Evolutionary conservation across 306 rosid genomes (phyloP).

Genomic region (Trichosanthes truncata): DNA sequence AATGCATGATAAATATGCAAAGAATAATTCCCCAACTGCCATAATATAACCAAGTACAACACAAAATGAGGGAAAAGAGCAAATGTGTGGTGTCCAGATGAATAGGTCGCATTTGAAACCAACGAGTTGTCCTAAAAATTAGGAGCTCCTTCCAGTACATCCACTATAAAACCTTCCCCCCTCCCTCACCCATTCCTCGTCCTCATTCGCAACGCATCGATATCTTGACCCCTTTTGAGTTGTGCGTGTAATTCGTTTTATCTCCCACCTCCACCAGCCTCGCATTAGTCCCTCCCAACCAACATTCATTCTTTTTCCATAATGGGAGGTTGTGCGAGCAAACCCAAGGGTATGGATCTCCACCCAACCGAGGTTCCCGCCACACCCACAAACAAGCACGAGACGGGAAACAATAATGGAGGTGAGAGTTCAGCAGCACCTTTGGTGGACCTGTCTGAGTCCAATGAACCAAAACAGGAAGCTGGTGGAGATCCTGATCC

Average conservation of each 20-base stretch:
- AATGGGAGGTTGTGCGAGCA: constrained; percentile 93
- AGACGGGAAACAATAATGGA: constrained; percentile 24
- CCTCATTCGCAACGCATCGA: neutral
- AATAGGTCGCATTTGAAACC: neutral
- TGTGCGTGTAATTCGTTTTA: neutral
- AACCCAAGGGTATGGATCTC: constrained; percentile 37
- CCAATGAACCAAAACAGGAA: constrained; percentile 20
- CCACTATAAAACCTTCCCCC: neutral
- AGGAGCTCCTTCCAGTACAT: neutral
- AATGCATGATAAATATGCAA: no score
- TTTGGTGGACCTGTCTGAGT: constrained; percentile 22
- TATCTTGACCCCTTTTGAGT: neutral
- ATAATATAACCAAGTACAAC: no score
- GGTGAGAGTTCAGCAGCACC: constrained; percentile 11
- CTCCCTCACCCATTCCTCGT: neutral
- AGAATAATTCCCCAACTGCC: no score
- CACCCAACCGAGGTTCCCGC: constrained; percentile 27
- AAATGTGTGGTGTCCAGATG: neutral
- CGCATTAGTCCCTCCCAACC: neutral
- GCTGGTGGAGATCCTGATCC: neutral
- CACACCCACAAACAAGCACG: neutral
- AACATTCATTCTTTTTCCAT: neutral
- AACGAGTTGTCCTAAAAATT: neutral
- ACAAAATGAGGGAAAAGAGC: neutral
- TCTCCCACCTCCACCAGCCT: neutral